Conservation (phyloP, 768 basidiomycete genomes). For the Boletus reticulatus region DNA sequence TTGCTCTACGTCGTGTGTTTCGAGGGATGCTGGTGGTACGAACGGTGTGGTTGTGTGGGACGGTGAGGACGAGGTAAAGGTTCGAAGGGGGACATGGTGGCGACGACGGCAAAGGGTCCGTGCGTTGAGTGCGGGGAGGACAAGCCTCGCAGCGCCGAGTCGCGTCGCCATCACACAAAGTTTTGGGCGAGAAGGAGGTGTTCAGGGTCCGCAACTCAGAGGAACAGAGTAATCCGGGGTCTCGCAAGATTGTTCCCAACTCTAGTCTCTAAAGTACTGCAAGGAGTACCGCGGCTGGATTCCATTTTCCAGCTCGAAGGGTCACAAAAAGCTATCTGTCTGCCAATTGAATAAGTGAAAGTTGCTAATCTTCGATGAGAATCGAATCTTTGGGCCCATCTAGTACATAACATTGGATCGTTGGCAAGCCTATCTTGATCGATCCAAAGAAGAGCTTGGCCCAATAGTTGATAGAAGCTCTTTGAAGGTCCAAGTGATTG, state of each 20-base stretch:
- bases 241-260: not conserved
- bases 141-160: slow-evolving; percentile 5
- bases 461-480: no score
- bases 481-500: no score
- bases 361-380: no score
- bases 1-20: slow-evolving; percentile 5
- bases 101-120: slow-evolving; percentile 4
- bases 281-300: no score
- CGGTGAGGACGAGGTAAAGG: slow-evolving; percentile 8
- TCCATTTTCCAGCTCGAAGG: no score
- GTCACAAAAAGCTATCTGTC: no score
- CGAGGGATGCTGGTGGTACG: slow-evolving; percentile 28
- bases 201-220: slow-evolving; percentile 13
- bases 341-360: no score
- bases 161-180: slow-evolving; percentile 13
- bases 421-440: not conserved
- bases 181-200: slow-evolving; percentile 5
- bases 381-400: no score
- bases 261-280: no score
- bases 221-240: slow-evolving; percentile 14
- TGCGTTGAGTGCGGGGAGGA: slow-evolving; percentile 2
- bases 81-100: not conserved
- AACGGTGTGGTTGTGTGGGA: slow-evolving; percentile 10
- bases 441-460: not conserved
- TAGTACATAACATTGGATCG: no score